Evolutionary conservation across 1,284 basidiomycete genomes (phyloP).

Genomic region (Lentinula novae-zelandiae): DNA sequence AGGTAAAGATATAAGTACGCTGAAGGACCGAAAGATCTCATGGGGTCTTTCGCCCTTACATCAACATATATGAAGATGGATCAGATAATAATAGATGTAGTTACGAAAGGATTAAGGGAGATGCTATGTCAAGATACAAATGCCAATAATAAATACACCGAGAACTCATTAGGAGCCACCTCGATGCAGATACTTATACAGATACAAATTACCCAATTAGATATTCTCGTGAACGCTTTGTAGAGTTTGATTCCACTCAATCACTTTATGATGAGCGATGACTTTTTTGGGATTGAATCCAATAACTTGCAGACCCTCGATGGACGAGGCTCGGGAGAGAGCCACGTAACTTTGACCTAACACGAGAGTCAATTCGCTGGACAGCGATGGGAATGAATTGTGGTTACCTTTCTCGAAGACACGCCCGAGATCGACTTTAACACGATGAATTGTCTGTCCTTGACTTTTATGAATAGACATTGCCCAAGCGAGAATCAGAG

Average conservation of each 20-base stretch:
- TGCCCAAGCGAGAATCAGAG: conserved; percentile 70
- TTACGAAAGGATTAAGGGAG: not conserved
- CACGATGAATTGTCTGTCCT: conserved; percentile 68
- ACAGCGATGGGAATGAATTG: not conserved
- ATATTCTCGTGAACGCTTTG: not conserved
- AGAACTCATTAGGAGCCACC: not conserved
- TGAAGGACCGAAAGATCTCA: too few relatives aligned
- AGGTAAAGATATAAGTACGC: too few relatives aligned
- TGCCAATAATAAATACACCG: not conserved
- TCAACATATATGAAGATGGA: too few relatives aligned
- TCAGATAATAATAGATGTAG: not conserved
- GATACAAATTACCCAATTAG: not conserved
- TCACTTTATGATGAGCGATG: conserved; percentile 48
- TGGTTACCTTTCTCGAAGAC: conserved; percentile 66
- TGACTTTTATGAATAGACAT: conserved; percentile 83
- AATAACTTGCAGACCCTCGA: conserved; percentile 77
- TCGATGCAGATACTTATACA: not conserved
- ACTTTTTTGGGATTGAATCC: conserved; percentile 72
- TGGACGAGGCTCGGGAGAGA: conserved; percentile 75
- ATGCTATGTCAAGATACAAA: not conserved
- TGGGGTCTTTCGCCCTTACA: too few relatives aligned
- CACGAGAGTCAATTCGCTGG: not conserved
- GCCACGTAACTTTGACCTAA: conserved; percentile 82
- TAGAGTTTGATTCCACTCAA: conserved; percentile 40
- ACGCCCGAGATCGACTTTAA: conserved; percentile 58